A percentile compares a stretch with the other conserved stretches of the same genome.
These are phyloP conservation scores for Phytophthora aleatoria DNA, from an alignment of 352 stramenopile genomes.

Conservation along the genomic window DNA sequence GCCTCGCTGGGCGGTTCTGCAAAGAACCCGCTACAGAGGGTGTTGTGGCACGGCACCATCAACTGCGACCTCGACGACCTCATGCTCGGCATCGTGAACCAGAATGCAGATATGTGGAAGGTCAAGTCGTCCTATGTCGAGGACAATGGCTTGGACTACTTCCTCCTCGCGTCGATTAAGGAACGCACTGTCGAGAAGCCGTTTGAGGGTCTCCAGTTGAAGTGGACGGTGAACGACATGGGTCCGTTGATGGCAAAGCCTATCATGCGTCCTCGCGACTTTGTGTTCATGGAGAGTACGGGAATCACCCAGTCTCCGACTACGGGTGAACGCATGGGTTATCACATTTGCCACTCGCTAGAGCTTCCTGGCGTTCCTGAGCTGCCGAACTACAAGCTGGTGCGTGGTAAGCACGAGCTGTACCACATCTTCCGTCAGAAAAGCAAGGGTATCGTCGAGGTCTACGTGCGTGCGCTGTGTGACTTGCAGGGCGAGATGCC, in stretches of 20 bases:
- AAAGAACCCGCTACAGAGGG: constrained; percentile 19
- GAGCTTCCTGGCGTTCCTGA: constrained; percentile 37
- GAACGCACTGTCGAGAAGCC: constrained; percentile 27
- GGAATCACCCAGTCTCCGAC: constrained; percentile 38
- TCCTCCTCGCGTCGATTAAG: constrained; percentile 33
- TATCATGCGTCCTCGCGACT: constrained; percentile 47
- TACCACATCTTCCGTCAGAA: constrained; percentile 54
- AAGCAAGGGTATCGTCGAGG: constrained; percentile 46
- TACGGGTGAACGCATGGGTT: constrained; percentile 52
- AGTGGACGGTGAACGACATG: constrained; percentile 44
- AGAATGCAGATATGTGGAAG: constrained; percentile 43
- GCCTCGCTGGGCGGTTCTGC: not conserved
- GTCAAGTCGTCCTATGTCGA: constrained; percentile 55
- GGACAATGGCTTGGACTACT: constrained; percentile 39
- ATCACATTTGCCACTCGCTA: constrained; percentile 52
- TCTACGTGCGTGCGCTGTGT: constrained; percentile 37
- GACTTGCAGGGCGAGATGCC: constrained; percentile 41
- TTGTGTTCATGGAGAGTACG: constrained; percentile 50
- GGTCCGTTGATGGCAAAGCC: constrained; percentile 31
- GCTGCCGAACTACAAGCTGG: constrained; percentile 38
- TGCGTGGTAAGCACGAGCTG: constrained; percentile 44
- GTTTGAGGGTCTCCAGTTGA: constrained; percentile 42
- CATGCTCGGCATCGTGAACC: constrained; percentile 42
- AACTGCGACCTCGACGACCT: constrained; percentile 53
- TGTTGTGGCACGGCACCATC: constrained; percentile 46